Percentiles rank a stretch among this genome's conserved stretches.
These are phyloP conservation scores for Coemansia aciculifera DNA, from an alignment of 192 early-diverging fungal genomes.

Conservation along the genomic window DNA sequence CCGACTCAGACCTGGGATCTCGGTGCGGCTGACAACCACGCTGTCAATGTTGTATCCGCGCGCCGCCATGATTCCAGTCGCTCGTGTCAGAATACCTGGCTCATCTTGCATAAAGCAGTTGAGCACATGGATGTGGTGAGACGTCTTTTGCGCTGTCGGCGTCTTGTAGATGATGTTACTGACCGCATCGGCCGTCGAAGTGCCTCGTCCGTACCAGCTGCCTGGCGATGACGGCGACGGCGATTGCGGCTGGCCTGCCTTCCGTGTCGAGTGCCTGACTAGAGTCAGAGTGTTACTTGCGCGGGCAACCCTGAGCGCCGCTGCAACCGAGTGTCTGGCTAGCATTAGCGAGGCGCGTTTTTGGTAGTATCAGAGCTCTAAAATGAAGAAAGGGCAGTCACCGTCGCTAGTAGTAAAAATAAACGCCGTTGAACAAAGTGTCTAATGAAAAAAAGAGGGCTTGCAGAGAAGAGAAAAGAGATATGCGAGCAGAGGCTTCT, in stretches of 20 bases:
- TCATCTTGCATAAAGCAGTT: slow-evolving; percentile 94
- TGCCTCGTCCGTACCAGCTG: slow-evolving; percentile 21
- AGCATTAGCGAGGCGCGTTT: slow-evolving; percentile 9
- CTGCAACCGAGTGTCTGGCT: slow-evolving; percentile 18
- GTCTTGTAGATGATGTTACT: slow-evolving; percentile 53
- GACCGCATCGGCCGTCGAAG: slow-evolving; percentile 47
- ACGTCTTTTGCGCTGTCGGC: slow-evolving; percentile 51
- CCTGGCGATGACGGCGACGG: background rate
- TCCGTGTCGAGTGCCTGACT: slow-evolving; percentile 11
- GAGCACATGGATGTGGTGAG: slow-evolving; percentile 67
- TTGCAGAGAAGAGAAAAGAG: background rate
- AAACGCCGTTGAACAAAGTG: too few species aligned
- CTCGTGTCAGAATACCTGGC: slow-evolving; percentile 75
- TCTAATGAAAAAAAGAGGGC: background rate
- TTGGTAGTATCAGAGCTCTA: background rate
- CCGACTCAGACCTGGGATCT: slow-evolving; percentile 85
- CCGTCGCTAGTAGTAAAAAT: background rate
- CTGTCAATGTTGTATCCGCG: slow-evolving; percentile 97
- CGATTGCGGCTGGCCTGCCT: slow-evolving; percentile 8
- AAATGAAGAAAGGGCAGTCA: background rate
- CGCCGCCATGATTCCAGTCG: slow-evolving; percentile 86
- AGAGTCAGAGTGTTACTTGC: slow-evolving; percentile 8
- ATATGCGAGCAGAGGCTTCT: background rate
- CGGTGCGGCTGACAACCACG: slow-evolving; percentile 93
- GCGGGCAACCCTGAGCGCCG: slow-evolving; percentile 18